Conservation (phyloP, 768 basidiomycete genomes). For the Auricularia auricula-judae region DNA sequence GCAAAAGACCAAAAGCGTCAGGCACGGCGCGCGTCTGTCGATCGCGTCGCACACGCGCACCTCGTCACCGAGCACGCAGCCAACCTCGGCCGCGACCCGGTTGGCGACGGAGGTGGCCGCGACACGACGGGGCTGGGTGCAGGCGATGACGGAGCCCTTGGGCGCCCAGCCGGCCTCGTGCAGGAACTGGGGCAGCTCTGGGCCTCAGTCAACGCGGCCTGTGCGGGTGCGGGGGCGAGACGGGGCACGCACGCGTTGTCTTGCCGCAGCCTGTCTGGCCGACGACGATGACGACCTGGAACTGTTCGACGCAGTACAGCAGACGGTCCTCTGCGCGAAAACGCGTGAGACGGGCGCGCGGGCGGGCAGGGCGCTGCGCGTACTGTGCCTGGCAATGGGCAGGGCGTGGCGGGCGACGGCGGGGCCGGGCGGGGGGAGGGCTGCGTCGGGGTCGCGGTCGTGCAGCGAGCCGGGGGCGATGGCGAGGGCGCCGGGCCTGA, state of each 20-base stretch:
- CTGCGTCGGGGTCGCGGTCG: neutral
- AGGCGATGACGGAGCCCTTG: constrained; percentile 75
- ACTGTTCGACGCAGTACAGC: constrained; percentile 72
- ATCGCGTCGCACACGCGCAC: constrained; percentile 25
- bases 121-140: constrained; percentile 87
- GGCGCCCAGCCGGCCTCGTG: constrained; percentile 88
- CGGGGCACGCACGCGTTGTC: neutral
- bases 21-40: neutral
- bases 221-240: neutral
- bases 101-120: constrained; percentile 91
- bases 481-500: neutral
- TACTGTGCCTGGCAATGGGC: neutral
- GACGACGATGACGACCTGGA: constrained; percentile 78
- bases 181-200: constrained; percentile 93
- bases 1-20: neutral
- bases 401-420: neutral
- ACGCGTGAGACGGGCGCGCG: neutral
- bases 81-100: constrained; percentile 88
- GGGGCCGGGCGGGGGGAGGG: neutral
- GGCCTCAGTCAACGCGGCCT: constrained; percentile 4
- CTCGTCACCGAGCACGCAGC: constrained; percentile 80
- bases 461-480: neutral
- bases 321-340: constrained; percentile 53
- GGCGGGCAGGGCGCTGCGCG: neutral
- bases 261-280: constrained; percentile 89